Evolutionary conservation across 2,329 filamentous ascomycete genomes (phyloP).

Genomic region (Trichoderma asperellum): DNA sequence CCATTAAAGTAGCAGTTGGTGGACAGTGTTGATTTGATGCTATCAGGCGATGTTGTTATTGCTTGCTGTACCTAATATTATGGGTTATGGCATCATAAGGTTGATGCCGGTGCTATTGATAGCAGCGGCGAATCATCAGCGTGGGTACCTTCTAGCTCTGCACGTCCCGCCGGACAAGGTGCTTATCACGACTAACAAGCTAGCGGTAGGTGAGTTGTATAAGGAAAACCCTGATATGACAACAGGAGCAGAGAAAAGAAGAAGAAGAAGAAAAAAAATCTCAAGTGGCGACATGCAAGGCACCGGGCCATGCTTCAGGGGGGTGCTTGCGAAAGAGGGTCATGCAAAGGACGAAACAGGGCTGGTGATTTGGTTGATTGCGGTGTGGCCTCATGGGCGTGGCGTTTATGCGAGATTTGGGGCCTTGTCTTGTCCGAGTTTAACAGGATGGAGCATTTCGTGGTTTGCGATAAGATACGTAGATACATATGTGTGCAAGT

Average conservation of each 20-base stretch:
- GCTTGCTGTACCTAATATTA: too few relatives aligned
- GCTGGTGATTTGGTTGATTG: constrained; percentile 7
- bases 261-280: background rate
- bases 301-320: constrained; percentile 10
- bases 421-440: background rate
- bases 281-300: constrained; percentile 7
- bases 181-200: background rate
- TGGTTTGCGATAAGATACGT: background rate
- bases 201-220: background rate
- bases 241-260: too few relatives aligned
- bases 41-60: background rate
- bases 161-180: constrained; percentile 12
- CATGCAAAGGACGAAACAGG: constrained; percentile 8
- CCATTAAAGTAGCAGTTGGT: background rate
- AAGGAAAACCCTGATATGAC: background rate
- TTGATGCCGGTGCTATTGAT: background rate
- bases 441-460: background rate
- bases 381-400: constrained; percentile 7
- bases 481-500: background rate
- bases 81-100: background rate
- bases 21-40: background rate
- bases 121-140: background rate
- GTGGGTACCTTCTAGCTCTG: background rate
- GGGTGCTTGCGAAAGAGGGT: background rate
- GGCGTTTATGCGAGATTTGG: constrained; percentile 1